A percentile compares a stretch with the other conserved stretches of the same genome.
phyloP scores from a whole-genome alignment of 192 early-diverging fungal genomes.

The Spizellomyces punctatus region DNA sequence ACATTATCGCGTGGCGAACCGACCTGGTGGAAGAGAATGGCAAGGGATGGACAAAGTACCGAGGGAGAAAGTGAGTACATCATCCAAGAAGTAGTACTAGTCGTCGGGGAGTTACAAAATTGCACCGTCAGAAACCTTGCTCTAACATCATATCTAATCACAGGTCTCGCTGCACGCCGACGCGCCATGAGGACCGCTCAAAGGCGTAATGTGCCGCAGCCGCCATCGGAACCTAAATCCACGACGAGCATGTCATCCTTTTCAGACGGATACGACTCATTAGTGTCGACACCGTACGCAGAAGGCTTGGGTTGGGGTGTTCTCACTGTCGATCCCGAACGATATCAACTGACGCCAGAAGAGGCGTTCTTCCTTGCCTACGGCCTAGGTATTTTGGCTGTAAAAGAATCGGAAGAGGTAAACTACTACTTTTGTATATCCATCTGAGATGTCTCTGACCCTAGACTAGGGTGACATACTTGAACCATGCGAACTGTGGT shows the following conservation, averaged over 20 bases:
- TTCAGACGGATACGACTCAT: too few relatives aligned
- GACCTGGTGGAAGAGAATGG: slow-evolving; percentile 63
- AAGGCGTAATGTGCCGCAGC: too few relatives aligned
- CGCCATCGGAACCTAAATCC: too few relatives aligned
- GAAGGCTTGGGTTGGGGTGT: background rate
- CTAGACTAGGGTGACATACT: slow-evolving; percentile 2
- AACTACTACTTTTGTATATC: background rate
- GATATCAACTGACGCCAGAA: slow-evolving; percentile 68
- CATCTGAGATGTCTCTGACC: background rate
- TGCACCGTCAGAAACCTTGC: background rate
- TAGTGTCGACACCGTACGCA: too few relatives aligned
- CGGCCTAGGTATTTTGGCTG: slow-evolving; percentile 57
- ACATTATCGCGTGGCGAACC: slow-evolving; percentile 77
- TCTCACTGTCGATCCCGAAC: slow-evolving; percentile 49
- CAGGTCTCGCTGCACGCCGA: too few relatives aligned
- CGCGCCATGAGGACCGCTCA: too few relatives aligned
- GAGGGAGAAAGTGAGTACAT: slow-evolving; percentile 18
- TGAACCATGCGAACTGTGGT: background rate
- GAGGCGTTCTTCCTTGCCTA: slow-evolving; percentile 75
- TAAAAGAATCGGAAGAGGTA: slow-evolving; percentile 32
- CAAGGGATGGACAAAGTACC: slow-evolving; percentile 12
- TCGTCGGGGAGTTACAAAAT: background rate
- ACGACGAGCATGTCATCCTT: too few relatives aligned
- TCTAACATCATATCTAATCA: too few relatives aligned
- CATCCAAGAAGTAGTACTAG: background rate